These are phyloP conservation scores for Suillus hirtellus DNA, from an alignment of 768 basidiomycete genomes.

Conservation along the genomic window DNA sequence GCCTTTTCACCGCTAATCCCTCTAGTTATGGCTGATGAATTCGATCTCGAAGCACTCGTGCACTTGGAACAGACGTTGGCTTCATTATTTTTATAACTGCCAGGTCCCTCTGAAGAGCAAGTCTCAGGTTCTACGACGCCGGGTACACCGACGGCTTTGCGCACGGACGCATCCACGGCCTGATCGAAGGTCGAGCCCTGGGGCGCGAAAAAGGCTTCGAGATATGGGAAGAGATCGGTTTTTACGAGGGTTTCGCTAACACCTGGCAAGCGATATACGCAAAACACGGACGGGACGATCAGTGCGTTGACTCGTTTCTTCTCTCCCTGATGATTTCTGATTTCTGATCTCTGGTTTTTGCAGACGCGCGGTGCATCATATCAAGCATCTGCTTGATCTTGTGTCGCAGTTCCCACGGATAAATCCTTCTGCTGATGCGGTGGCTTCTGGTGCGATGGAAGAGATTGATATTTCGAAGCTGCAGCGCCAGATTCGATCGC, in stretches of 20 bases:
- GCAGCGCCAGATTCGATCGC: slow-evolving; percentile 81
- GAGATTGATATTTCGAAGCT: slow-evolving; percentile 75
- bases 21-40: slow-evolving; percentile 26
- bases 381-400: slow-evolving; percentile 67
- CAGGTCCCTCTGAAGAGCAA: slow-evolving; percentile 11
- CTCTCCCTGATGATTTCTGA: slow-evolving; percentile 7
- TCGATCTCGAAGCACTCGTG: slow-evolving; percentile 62
- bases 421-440: slow-evolving; percentile 57
- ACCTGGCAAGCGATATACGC: slow-evolving; percentile 63
- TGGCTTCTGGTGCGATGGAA: slow-evolving; percentile 31
- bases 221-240: slow-evolving; percentile 97
- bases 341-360: too few species aligned
- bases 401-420: slow-evolving; percentile 73
- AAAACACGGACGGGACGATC: slow-evolving; percentile 43
- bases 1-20: not conserved
- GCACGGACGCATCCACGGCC: slow-evolving; percentile 87
- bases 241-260: slow-evolving; percentile 82
- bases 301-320: slow-evolving; percentile 38
- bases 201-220: slow-evolving; percentile 91
- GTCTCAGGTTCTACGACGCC: slow-evolving; percentile 71
- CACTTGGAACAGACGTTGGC: slow-evolving; percentile 64
- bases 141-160: slow-evolving; percentile 78
- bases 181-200: slow-evolving; percentile 87
- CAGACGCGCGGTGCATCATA: slow-evolving; percentile 64
- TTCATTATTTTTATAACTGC: slow-evolving; percentile 1